Evolutionary conservation across 768 basidiomycete genomes (phyloP).

Genomic region (Mycena amicta): DNA sequence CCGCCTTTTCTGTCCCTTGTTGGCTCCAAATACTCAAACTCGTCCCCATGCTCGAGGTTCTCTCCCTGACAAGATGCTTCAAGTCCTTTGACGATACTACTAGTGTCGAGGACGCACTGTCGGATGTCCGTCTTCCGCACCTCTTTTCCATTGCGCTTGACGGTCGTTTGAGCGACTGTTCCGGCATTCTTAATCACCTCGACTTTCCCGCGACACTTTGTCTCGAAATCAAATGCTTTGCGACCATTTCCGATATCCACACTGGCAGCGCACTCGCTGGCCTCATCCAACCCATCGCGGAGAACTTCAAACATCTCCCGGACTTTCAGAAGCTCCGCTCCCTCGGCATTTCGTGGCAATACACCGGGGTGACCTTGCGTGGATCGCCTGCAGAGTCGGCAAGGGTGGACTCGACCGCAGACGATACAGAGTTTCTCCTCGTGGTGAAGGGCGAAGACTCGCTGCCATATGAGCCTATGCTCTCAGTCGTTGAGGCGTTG

Average conservation of each 20-base stretch:
- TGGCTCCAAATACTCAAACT: constrained; percentile 5
- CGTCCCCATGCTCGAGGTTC: constrained; percentile 1
- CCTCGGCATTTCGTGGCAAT: background rate
- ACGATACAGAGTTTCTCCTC: background rate
- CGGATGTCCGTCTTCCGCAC: background rate
- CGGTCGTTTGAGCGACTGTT: background rate
- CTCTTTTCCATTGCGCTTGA: constrained; percentile 8
- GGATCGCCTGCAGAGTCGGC: background rate
- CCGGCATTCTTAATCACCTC: background rate
- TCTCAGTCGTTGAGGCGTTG: background rate
- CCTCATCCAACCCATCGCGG: background rate
- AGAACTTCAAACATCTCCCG: background rate
- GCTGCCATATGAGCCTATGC: background rate
- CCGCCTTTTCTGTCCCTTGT: background rate
- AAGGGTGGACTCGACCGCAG: background rate
- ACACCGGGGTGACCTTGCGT: background rate
- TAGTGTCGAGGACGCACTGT: background rate
- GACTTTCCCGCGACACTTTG: constrained; percentile 2
- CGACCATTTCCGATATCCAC: background rate
- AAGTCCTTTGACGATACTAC: background rate
- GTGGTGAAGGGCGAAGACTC: background rate
- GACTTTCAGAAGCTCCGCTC: background rate
- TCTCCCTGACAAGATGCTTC: background rate
- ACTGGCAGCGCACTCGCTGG: background rate
- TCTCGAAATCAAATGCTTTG: background rate